Base-by-base conservation (phyloP, 331 rosid genomes). In the Telfairia occidentalis region DNA sequence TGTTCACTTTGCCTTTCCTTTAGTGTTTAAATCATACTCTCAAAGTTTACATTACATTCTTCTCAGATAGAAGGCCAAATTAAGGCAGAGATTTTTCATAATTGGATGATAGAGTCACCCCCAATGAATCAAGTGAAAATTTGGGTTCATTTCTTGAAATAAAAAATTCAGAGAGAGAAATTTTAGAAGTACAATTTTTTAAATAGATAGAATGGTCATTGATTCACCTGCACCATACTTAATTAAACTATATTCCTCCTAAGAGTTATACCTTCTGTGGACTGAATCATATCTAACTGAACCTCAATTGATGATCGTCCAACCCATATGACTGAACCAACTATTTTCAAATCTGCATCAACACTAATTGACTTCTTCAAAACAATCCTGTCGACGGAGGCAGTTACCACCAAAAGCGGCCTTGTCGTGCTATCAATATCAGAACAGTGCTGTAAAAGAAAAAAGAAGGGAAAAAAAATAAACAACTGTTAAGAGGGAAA, bases 301-400 rank as follows among this genome's bases (percentile, higher is more conserved):
- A 95, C 90, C 87, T 95, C 97, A 90, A 95, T 86, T 46, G 97
- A 95, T 45, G 97, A 95, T 28, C 90, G 81, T n/a, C 96, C 97
- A 66, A 92, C 93, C 97, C 99, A 95, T 28, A 90, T 86, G 58
- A 95, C 99, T 79, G 96, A 91, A 66, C 96, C 99, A 57, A 71
- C 89, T 21, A 95, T 78, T 65, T 84, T 82, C 76, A 90, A 80
- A 82, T 92, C 97, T 69, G 74, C 67, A 80, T 85, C 92, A 46
- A 90, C 82, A 37, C 72, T 81, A 76, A 95, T 90, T 37, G 93
- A 84, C 74, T 85, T 88, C 81, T 85, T 90, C 24, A 95, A 82
- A 72, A 86, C 96, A 92, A 91, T 94, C 82, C 65, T 90, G 83
- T 95, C 98, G n/a, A 95, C 93, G 29, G 98, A 85, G 76, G 98